Evolutionary conservation across 2,329 filamentous ascomycete genomes (phyloP).

Genomic region (Stagonosporopsis chrysanthemi): DNA sequence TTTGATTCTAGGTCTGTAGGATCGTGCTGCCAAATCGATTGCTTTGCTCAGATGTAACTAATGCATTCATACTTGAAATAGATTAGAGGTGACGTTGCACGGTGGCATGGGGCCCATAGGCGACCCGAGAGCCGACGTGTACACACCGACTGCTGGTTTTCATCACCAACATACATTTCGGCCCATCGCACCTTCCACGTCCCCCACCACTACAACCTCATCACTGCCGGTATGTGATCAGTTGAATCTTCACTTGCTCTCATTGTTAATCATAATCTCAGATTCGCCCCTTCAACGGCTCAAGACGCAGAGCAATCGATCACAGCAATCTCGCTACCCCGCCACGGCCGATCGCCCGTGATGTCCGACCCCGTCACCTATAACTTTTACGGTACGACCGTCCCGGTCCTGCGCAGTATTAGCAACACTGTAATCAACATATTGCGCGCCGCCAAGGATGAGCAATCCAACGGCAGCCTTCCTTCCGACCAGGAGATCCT

Average conservation of each 20-base stretch:
- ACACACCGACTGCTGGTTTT: not conserved
- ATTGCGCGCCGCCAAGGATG: constrained; percentile 27
- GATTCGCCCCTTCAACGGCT: not conserved
- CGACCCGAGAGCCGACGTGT: not conserved
- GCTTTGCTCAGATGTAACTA: not conserved
- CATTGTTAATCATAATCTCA: not conserved
- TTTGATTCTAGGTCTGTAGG: not conserved
- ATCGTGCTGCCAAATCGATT: not conserved
- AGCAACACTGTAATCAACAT: constrained; percentile 24
- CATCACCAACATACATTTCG: not conserved
- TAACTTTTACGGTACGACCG: constrained; percentile 28
- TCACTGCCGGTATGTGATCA: not conserved
- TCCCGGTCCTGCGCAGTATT: constrained; percentile 24
- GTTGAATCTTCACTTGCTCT: not conserved
- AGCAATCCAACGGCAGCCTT: constrained; percentile 20
- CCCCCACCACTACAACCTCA: not conserved
- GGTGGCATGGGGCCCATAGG: not conserved
- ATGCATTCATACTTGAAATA: not conserved
- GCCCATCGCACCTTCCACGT: constrained; percentile 8
- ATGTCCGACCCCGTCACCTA: constrained; percentile 29
- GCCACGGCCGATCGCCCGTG: constrained; percentile 12
- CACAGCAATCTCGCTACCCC: not conserved
- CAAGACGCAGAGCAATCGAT: not conserved
- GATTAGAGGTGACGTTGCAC: not conserved
- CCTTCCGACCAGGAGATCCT: constrained; percentile 30